Percentiles rank a stretch among this genome's conserved stretches.
These are phyloP conservation scores for Crucihimalaya himalaica DNA, from an alignment of 345 rosid species.

Conservation along the genomic window DNA sequence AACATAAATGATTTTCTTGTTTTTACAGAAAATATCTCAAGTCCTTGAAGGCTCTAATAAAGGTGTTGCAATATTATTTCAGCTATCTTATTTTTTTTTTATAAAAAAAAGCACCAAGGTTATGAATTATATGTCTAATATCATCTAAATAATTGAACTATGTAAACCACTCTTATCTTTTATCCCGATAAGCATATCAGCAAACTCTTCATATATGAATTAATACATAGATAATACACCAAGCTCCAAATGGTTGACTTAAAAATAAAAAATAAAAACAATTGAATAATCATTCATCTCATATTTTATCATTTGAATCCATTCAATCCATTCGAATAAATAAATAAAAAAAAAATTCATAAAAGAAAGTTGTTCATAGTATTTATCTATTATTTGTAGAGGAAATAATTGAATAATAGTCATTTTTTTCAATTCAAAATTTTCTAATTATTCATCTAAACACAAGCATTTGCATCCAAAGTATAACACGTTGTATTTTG, in stretches of 20 bases:
- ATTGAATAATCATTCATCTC: too few species aligned
- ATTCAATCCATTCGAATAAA: too few species aligned
- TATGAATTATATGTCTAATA: background rate
- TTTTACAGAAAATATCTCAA: background rate
- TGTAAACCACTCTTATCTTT: slow-evolving; percentile 4
- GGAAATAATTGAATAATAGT: too few species aligned
- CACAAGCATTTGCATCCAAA: too few species aligned
- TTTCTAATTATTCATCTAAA: too few species aligned
- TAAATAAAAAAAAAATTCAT: too few species aligned
- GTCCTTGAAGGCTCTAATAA: background rate
- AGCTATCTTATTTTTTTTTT: background rate
- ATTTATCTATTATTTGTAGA: too few species aligned
- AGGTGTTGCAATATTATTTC: background rate
- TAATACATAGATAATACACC: background rate
- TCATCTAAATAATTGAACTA: background rate
- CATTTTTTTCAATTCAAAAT: too few species aligned
- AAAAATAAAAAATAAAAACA: too few species aligned
- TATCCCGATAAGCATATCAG: slow-evolving; percentile 12
- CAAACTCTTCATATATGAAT: background rate
- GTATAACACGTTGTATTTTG: background rate
- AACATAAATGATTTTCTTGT: background rate
- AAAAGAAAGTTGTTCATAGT: too few species aligned
- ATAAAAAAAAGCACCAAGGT: background rate
- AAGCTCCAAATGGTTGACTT: too few species aligned
- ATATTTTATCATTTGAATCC: too few species aligned